A percentile compares a stretch with the other conserved stretches of the same genome.
These are phyloP conservation scores for Pichia sp. DNA, from an alignment of 1,139 yeast genomes.

Conservation along the genomic window DNA sequence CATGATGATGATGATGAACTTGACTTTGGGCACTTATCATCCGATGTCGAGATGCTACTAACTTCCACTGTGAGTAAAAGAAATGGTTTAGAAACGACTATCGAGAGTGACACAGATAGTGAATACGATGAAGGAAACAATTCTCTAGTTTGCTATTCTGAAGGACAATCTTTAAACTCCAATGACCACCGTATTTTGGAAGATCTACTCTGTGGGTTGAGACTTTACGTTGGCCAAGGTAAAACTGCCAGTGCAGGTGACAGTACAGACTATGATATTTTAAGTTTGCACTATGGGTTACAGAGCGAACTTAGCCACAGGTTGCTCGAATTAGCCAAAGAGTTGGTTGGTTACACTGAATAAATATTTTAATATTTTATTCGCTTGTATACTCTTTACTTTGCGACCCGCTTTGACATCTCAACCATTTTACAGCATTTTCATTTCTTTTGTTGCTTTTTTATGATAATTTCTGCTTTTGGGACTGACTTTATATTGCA, in stretches of 20 bases:
- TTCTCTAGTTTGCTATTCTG: not conserved
- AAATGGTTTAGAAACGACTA: not conserved
- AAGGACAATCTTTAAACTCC: not conserved
- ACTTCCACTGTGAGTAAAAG: not conserved
- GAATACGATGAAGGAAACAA: not conserved
- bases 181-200: conserved; percentile 15
- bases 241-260: conserved; percentile 12
- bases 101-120: not conserved
- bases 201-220: conserved; percentile 16
- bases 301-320: conserved; percentile 30
- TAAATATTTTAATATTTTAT: not conserved
- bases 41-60: not conserved
- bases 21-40: not conserved
- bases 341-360: conserved; percentile 27
- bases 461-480: not conserved
- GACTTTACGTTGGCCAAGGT: conserved; percentile 20
- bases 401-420: too few relatives aligned
- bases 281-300: conserved; percentile 25
- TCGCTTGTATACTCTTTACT: not conserved
- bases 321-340: conserved; percentile 26
- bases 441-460: not conserved
- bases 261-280: conserved; percentile 22
- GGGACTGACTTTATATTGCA: not conserved
- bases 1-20: conserved; percentile 2
- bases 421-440: not conserved